Base-by-base conservation (phyloP, 2,329 filamentous ascomycete species). In the Sporothrix phasma region DNA sequence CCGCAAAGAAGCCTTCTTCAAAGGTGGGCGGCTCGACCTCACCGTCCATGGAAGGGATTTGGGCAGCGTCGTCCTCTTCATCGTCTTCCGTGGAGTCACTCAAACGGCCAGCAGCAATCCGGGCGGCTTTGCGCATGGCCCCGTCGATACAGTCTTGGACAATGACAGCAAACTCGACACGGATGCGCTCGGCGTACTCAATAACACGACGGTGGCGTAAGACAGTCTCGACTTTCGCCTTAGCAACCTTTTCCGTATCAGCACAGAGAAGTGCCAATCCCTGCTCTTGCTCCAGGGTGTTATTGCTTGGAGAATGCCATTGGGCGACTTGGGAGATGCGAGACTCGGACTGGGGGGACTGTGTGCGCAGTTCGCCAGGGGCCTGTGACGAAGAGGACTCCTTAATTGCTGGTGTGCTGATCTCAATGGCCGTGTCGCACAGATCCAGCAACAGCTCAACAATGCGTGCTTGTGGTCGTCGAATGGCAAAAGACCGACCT, bases 81-180 rank as follows among this genome's bases (percentile, higher is more conserved):
- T 85, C 83, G 6, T 82, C 82, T 53, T 84, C 84, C 29, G 82
- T 79, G 1, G 90, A 93, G 71, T 95, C 92, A 68, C 88, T 93
- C 17, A 95, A 77, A 61, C 92, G 86, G 11, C 93, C 93, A 49
- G 90, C 87, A 53, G 91, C 91, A 69, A 97, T 93, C 59, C 88
- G 88, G 63, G 90, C 89, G 62, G 94, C 92, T 75, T 97, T 97
- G 68, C 84, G 85, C 76, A 97, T 83, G 8, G 94, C 94, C 67
- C 91, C 92, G 66, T 95, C 88, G 61, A 99, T 96, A 73, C 94
- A 99, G 70, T 97, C 91, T 71, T 97, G 91, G 2, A 99, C 93
- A 65, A 97, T 81, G 29, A 95, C 84, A 31, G 93, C 89, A 71
- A 97, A 96, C 71, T 99, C 94, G 54, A 97, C 84, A 3, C 95